Evolutionary conservation across 768 basidiomycete species (phyloP).

Genomic region (Lactifluus echinatus): DNA sequence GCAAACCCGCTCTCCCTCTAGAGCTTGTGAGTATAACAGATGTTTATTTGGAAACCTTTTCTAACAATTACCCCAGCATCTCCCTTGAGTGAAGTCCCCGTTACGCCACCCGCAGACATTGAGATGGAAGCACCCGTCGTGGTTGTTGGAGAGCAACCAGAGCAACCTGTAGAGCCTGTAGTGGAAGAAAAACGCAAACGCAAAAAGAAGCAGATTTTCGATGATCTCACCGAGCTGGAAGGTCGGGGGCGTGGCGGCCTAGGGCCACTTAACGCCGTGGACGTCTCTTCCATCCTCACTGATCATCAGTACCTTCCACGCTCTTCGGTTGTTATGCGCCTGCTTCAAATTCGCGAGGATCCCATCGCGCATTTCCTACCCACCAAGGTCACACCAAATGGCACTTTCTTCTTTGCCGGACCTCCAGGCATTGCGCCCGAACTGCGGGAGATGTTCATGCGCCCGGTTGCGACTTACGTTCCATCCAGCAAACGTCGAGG

Average conservation of each 20-base stretch:
- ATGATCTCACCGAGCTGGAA: conserved; percentile 78
- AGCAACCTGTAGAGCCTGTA: conserved; percentile 27
- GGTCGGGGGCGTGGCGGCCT: conserved; percentile 47
- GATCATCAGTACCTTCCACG: conserved; percentile 81
- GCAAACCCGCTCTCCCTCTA: conserved; percentile 44
- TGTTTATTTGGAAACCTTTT: background rate
- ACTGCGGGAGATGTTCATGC: conserved; percentile 76
- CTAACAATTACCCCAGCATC: conserved; percentile 43
- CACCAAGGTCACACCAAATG: conserved; percentile 61
- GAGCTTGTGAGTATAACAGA: conserved; percentile 50
- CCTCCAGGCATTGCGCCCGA: conserved; percentile 81
- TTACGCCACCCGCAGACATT: conserved; percentile 65
- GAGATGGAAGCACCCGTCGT: conserved; percentile 42
- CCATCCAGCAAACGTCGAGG: conserved; percentile 51
- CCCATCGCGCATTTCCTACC: conserved; percentile 83
- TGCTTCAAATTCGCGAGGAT: conserved; percentile 79
- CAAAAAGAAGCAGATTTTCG: conserved; percentile 83
- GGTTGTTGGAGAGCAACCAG: conserved; percentile 35
- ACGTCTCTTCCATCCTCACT: conserved; percentile 63
- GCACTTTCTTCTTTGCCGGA: conserved; percentile 71
- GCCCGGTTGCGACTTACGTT: conserved; percentile 46
- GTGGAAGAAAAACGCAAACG: conserved; percentile 38
- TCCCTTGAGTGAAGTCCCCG: conserved; percentile 64
- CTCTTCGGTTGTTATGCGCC: conserved; percentile 75
- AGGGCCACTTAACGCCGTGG: conserved; percentile 44